phyloP scores from a whole-genome alignment of 2,329 filamentous ascomycete genomes.

The Epichloe baconii region DNA sequence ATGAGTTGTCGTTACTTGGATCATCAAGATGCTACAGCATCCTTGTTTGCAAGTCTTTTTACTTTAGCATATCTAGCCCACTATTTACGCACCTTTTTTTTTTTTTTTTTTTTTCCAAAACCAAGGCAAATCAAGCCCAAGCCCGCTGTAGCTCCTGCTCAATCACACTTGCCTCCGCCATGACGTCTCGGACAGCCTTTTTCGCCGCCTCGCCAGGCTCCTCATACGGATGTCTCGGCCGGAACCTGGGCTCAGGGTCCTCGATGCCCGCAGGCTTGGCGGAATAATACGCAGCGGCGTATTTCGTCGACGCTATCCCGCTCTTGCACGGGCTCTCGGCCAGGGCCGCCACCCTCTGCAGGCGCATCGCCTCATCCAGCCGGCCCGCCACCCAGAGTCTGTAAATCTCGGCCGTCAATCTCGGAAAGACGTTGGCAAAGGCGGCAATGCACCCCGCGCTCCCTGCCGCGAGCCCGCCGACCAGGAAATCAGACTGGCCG shows the following conservation, averaged over 20 bases:
- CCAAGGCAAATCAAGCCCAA: background rate
- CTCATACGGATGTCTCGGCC: constrained; percentile 8
- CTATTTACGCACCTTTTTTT: background rate
- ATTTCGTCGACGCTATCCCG: constrained; percentile 7
- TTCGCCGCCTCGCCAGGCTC: constrained; percentile 3
- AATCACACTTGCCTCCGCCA: constrained; percentile 4
- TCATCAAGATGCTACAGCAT: too few relatives aligned
- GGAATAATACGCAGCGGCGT: constrained; percentile 5
- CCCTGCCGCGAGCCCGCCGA: constrained; percentile 45
- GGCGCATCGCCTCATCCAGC: constrained; percentile 1
- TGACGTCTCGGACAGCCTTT: background rate
- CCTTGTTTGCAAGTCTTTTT: background rate
- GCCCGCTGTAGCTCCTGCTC: constrained; percentile 2
- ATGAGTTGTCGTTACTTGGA: too few relatives aligned
- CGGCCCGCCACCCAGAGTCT: constrained; percentile 2
- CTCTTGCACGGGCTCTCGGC: constrained; percentile 9
- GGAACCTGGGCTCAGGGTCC: constrained; percentile 6
- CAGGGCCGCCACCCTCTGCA: constrained; percentile 7
- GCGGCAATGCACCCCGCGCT: constrained; percentile 48
- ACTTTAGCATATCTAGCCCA: background rate
- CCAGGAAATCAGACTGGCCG: constrained; percentile 60
- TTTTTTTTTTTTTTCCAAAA: background rate
- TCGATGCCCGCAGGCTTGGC: constrained; percentile 7
- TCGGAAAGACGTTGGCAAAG: constrained; percentile 49
- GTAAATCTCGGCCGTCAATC: constrained; percentile 25